Conservation (phyloP, 306 rosid genomes). For the apple (Malus domestica) region DNA sequence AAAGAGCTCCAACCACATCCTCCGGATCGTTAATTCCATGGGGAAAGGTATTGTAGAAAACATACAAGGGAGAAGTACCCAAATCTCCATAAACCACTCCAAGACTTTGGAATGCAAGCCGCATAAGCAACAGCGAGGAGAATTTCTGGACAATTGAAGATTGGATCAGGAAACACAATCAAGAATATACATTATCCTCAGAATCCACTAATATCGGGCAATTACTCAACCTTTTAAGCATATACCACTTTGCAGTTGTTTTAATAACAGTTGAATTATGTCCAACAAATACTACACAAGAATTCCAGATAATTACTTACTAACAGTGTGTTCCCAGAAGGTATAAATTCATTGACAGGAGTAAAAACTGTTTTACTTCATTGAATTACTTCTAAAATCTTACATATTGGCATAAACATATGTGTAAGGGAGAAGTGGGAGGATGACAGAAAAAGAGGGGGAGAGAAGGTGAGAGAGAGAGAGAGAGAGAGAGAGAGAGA, state of each 20-base stretch:
- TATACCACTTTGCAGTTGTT: neutral
- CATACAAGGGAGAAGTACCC: slow-evolving; percentile 97
- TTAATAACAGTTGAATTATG: neutral
- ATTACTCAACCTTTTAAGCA: neutral
- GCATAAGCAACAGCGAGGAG: slow-evolving; percentile 70
- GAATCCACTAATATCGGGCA: neutral
- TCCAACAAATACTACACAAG: neutral
- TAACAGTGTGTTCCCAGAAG: neutral
- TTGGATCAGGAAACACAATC: slow-evolving; percentile 25
- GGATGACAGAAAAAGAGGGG: neutral
- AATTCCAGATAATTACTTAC: neutral
- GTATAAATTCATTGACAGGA: neutral
- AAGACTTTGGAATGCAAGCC: slow-evolving; percentile 94
- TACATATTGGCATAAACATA: neutral
- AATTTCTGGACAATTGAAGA: slow-evolving; percentile 57
- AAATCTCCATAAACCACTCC: slow-evolving; percentile 98
- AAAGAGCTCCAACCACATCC: slow-evolving; percentile 90
- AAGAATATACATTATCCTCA: neutral
- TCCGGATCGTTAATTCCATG: slow-evolving; percentile 56
- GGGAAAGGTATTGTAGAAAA: slow-evolving; percentile 92
- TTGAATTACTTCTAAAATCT: neutral
- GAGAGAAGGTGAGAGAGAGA: too few relatives aligned
- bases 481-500: neutral
- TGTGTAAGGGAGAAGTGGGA: neutral
- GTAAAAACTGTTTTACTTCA: neutral